phyloP scores from a whole-genome alignment of 2,329 filamentous ascomycete species.

The Truncatella angustata region DNA sequence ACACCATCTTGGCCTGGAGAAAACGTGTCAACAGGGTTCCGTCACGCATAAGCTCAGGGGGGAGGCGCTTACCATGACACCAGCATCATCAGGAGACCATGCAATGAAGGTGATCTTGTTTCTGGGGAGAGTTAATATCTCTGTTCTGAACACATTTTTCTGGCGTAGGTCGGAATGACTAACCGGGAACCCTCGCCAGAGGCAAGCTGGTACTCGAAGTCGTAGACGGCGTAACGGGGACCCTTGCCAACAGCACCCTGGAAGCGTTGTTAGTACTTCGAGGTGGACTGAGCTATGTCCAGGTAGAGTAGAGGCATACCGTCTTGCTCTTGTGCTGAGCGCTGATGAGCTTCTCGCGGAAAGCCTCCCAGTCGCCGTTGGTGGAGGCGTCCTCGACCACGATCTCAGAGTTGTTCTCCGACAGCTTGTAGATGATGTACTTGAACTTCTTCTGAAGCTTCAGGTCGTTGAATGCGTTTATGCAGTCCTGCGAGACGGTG shows the following conservation, averaged over 20 bases:
- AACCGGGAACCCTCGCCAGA: slow-evolving; percentile 71
- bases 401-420: slow-evolving; percentile 79
- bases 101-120: slow-evolving; percentile 79
- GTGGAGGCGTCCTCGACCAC: slow-evolving; percentile 72
- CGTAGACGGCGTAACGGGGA: slow-evolving; percentile 81
- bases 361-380: slow-evolving; percentile 66
- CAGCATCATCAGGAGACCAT: slow-evolving; percentile 80
- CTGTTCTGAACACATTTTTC: neutral
- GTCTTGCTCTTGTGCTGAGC: slow-evolving; percentile 70
- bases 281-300: slow-evolving; percentile 32
- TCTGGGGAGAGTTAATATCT: slow-evolving; percentile 36
- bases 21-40: slow-evolving; percentile 17
- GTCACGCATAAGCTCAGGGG: neutral
- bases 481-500: slow-evolving; percentile 70
- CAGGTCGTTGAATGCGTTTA: slow-evolving; percentile 71
- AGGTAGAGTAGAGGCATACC: slow-evolving; percentile 42
- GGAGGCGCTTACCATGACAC: slow-evolving; percentile 62
- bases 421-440: slow-evolving; percentile 87
- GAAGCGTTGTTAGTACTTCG: slow-evolving; percentile 16
- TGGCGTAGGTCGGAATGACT: slow-evolving; percentile 26
- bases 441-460: slow-evolving; percentile 81
- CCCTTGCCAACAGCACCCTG: slow-evolving; percentile 63
- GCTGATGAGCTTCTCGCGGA: slow-evolving; percentile 74
- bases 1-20: slow-evolving; percentile 81
- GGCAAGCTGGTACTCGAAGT: slow-evolving; percentile 74